Percentiles rank a stretch among this genome's conserved stretches.
phyloP scores from a whole-genome alignment of 2,329 filamentous ascomycete genomes.

The Podosphaera xanthii region DNA sequence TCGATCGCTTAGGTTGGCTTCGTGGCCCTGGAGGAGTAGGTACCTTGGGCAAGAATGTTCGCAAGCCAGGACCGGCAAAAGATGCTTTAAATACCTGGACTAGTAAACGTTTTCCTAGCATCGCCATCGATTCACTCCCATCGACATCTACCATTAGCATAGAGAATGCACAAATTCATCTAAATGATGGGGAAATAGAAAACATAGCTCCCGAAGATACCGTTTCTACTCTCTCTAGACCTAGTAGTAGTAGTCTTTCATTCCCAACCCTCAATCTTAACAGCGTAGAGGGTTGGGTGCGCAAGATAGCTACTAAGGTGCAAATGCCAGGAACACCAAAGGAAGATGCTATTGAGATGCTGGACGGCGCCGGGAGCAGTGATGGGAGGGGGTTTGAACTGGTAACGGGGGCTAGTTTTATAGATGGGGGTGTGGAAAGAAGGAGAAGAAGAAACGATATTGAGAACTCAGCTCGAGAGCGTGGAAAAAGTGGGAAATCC shows the following conservation, averaged over 20 bases:
- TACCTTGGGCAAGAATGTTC: slow-evolving; percentile 47
- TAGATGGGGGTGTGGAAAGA: background rate
- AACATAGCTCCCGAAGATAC: slow-evolving; percentile 23
- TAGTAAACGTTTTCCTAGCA: slow-evolving; percentile 57
- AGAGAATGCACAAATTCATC: slow-evolving; percentile 35
- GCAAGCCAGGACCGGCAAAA: slow-evolving; percentile 57
- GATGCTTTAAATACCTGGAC: slow-evolving; percentile 72
- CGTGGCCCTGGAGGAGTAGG: slow-evolving; percentile 74
- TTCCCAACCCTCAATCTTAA: slow-evolving; percentile 36
- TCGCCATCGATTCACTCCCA: slow-evolving; percentile 45
- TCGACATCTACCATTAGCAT: slow-evolving; percentile 42
- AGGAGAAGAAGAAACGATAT: background rate
- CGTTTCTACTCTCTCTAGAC: background rate
- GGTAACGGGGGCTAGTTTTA: background rate
- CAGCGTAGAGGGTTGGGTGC: slow-evolving; percentile 73
- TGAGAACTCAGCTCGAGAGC: background rate
- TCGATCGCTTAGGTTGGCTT: slow-evolving; percentile 36
- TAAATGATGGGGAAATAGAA: slow-evolving; percentile 13
- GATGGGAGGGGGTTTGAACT: slow-evolving; percentile 21
- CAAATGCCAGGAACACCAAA: slow-evolving; percentile 23
- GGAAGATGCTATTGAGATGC: slow-evolving; percentile 36
- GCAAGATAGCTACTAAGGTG: slow-evolving; percentile 51
- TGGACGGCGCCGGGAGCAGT: slow-evolving; percentile 34
- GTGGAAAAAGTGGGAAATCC: background rate
- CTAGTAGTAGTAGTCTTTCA: slow-evolving; percentile 18